Evolutionary conservation across 352 stramenopile species (phyloP).

Genomic region (Nothophytophthora sp.): DNA sequence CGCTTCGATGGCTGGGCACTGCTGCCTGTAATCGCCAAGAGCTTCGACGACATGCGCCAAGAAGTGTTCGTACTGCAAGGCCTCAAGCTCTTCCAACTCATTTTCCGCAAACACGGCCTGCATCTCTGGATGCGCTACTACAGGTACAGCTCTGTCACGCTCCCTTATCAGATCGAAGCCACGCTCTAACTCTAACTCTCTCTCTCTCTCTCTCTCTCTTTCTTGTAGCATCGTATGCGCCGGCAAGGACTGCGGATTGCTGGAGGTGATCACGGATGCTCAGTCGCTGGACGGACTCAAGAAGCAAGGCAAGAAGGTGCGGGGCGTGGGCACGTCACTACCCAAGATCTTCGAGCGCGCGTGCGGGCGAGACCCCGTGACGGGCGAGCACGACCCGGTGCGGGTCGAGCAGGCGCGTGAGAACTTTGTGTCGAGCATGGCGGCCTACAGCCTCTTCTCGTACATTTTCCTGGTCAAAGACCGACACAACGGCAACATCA

Average conservation of each 20-base stretch:
- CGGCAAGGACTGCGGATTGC: slow-evolving; percentile 90
- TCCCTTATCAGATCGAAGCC: too few relatives aligned
- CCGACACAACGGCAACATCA: slow-evolving; percentile 98
- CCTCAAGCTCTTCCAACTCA: slow-evolving; percentile 92
- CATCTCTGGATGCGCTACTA: slow-evolving; percentile 95
- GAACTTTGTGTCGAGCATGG: slow-evolving; percentile 96
- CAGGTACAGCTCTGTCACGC: slow-evolving; percentile 19
- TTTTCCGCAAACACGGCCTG: slow-evolving; percentile 90
- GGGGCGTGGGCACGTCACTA: slow-evolving; percentile 27
- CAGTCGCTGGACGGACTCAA: slow-evolving; percentile 97
- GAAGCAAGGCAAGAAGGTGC: slow-evolving; percentile 73
- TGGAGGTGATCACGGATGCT: slow-evolving; percentile 95
- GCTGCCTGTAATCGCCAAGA: slow-evolving; percentile 95
- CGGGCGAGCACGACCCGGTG: slow-evolving; percentile 35
- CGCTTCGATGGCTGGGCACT: slow-evolving; percentile 85
- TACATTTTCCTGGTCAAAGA: slow-evolving; percentile 98
- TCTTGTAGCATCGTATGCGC: slow-evolving; percentile 90
- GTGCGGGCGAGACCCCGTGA: slow-evolving; percentile 44
- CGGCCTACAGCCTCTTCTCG: slow-evolving; percentile 95
- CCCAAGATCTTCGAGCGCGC: slow-evolving; percentile 53
- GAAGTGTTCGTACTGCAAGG: slow-evolving; percentile 97
- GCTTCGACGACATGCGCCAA: slow-evolving; percentile 97
- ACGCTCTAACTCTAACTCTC: neutral
- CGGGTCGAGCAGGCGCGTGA: slow-evolving; percentile 77
- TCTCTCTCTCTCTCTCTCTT: neutral